Conservation (phyloP, 2,329 filamentous ascomycete species). For the Seiridium cupressi region DNA sequence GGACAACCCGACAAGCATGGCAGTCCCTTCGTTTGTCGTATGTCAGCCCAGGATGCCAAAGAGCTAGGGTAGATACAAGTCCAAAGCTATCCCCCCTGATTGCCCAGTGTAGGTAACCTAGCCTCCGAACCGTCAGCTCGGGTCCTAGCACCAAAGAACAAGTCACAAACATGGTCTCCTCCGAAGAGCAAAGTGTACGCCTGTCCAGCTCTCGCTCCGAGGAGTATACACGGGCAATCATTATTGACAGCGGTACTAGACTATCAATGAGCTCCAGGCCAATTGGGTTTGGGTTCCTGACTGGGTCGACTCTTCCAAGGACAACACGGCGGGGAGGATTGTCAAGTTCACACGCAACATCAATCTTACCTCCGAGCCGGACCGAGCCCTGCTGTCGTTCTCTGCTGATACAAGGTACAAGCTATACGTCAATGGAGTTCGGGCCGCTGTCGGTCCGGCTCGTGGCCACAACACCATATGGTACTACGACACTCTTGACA, state of each 20-base stretch:
- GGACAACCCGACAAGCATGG: not conserved
- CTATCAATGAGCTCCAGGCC: constrained; percentile 3
- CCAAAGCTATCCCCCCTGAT: not conserved
- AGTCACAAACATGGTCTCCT: not conserved
- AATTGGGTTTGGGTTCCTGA: constrained; percentile 7
- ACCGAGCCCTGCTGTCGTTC: not conserved
- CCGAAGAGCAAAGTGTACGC: not conserved
- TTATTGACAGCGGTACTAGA: not conserved
- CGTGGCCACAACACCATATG: not conserved
- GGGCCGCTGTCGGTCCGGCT: constrained; percentile 3
- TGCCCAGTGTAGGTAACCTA: not conserved
- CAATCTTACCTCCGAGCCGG: not conserved
- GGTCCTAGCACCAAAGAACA: not conserved
- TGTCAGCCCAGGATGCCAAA: not conserved
- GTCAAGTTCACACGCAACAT: not conserved
- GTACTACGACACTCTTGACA: constrained; percentile 4
- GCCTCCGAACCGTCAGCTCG: not conserved
- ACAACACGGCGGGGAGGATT: not conserved
- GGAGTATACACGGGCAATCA: not conserved
- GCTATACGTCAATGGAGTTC: constrained; percentile 1
- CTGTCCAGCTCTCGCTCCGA: not conserved
- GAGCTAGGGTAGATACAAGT: not conserved
- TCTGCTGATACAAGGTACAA: constrained; percentile 4
- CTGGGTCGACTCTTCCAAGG: constrained; percentile 1
- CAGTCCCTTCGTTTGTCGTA: not conserved